Conservation (phyloP, 257 asterid genomes). For the Knoxia roxburghii region DNA sequence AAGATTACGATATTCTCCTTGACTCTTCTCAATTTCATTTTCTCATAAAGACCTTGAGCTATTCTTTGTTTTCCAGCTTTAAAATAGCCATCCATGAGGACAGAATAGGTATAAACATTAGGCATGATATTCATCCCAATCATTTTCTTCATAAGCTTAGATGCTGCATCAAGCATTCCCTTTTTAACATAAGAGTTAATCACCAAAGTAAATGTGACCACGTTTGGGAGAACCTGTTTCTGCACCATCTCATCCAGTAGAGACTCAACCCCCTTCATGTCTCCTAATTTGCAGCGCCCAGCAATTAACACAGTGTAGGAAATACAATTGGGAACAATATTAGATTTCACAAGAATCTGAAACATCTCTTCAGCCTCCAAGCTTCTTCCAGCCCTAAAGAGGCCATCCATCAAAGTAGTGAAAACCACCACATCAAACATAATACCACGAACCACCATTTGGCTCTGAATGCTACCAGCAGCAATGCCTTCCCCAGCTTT, state of each 20-base stretch:
- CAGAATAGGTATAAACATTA: constrained; percentile 48
- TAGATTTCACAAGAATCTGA: constrained; percentile 38
- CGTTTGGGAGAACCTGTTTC: constrained; percentile 50
- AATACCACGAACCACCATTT: constrained; percentile 81
- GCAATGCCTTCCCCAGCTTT: constrained; percentile 41
- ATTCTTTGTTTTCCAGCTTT: constrained; percentile 58
- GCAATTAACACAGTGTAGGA: constrained; percentile 67
- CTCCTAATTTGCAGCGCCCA: constrained; percentile 65
- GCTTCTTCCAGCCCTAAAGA: constrained; percentile 55
- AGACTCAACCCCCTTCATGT: constrained; percentile 49
- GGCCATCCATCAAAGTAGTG: constrained; percentile 72
- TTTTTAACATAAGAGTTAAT: constrained; percentile 61
- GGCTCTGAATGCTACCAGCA: constrained; percentile 66
- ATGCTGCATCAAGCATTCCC: constrained; percentile 69
- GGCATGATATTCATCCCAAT: constrained; percentile 48
- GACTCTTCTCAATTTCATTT: constrained; percentile 59
- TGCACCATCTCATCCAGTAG: constrained; percentile 60
- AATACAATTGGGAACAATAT: constrained; percentile 44
- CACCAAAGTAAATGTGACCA: constrained; percentile 59
- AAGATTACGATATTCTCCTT: constrained; percentile 49
- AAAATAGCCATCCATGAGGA: constrained; percentile 66
- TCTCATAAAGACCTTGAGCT: constrained; percentile 53
- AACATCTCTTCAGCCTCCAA: constrained; percentile 62
- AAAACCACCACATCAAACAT: constrained; percentile 61
- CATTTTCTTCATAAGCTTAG: constrained; percentile 44